Base-by-base conservation (phyloP, 2,329 filamentous ascomycete genomes). In the Fusarium transvaalense region DNA sequence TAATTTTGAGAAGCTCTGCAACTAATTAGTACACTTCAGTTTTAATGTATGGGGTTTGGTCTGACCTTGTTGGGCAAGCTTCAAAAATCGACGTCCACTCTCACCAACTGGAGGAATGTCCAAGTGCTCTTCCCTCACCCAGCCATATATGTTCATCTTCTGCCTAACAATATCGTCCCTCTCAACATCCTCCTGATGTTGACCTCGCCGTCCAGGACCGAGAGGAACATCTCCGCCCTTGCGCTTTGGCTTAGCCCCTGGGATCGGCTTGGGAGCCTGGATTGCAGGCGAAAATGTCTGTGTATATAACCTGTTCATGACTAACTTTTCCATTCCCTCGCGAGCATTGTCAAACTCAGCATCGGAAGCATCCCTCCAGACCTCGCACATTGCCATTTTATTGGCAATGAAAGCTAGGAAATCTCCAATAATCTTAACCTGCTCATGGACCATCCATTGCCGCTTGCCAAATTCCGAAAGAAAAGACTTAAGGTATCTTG, bases 371-470 rank as follows among this genome's bases (percentile, higher is more conserved):
- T 96, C 93, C 59, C 92, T 89, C 96, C 96, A 99, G 5, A 99
- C 93, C 66, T 99, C 96, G 76, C 96, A 99, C 69, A 93, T 88
- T 15, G 91, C 93, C 97, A 99, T 99, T 82, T 98, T 98, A 81
- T 97, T 97, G 55, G 92, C 92, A 68, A 99, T 99, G 75, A 99
- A 99, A 43, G 94, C 90, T 47, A 99, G 83, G 72, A 99, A 99
- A 78, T 99, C 97, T 70, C 93, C 89, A 64, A 99, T 97, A 66
- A 99, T 98, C 81, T 99, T 99, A 77, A 98, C 96, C 79, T 99
- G 96, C 81, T 99, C 96, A 77, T 99, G 96, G 9, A 97, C 96
- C 92, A 97, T 97, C 96, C 96, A 99, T 79, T 98, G 96, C 72
- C 94, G 93, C 82, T 98, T 99, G 35, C 90, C 93, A 80, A 99